These are phyloP conservation scores for Cynanchum wilfordii DNA, from an alignment of 257 asterid genomes.

Conservation along the genomic window DNA sequence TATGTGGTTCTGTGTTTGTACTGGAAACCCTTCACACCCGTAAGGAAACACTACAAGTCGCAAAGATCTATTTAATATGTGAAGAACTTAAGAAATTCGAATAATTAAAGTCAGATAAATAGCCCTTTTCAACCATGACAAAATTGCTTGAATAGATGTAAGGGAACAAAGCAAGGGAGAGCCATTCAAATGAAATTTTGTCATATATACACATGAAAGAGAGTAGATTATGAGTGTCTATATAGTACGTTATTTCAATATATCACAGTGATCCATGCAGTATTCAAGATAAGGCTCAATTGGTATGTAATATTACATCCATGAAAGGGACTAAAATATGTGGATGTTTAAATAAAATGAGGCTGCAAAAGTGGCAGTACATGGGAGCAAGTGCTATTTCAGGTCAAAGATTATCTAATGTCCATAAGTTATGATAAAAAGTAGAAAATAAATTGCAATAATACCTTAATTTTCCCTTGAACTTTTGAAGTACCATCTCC, in stretches of 20 bases:
- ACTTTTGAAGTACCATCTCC: constrained; percentile 36
- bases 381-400: neutral
- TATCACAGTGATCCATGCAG: neutral
- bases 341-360: neutral
- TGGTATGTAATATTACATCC: neutral
- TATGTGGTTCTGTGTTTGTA: constrained; percentile 48
- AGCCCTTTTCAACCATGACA: neutral
- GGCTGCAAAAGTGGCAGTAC: constrained; percentile 1
- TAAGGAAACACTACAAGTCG: constrained; percentile 60
- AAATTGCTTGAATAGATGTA: neutral
- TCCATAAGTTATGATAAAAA: neutral
- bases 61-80: constrained; percentile 11
- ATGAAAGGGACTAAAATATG: neutral
- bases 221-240: neutral
- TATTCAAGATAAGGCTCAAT: neutral
- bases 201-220: too few species aligned
- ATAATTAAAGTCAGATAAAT: neutral
- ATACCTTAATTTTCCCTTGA: constrained; percentile 82
- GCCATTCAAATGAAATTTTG: neutral
- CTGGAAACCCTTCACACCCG: constrained; percentile 80
- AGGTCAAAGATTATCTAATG: neutral
- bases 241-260: neutral
- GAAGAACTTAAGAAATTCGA: neutral
- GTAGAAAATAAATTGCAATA: neutral
- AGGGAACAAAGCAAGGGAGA: neutral